Base-by-base conservation (phyloP, 305 asterid species). In the Solanum aculeatissimum region DNA sequence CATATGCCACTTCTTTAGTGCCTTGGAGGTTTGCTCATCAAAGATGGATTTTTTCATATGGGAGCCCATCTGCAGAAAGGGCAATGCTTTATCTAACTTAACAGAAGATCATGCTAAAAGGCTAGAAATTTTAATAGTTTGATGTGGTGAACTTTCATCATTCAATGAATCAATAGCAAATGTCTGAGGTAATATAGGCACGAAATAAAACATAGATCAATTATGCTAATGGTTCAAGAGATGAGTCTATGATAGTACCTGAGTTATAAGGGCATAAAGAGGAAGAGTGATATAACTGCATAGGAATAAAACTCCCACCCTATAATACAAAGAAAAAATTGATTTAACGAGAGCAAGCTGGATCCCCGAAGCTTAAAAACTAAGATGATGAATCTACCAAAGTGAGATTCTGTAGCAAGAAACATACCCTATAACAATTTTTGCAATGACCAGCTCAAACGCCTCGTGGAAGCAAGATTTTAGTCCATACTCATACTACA, bases 251-350 rank as follows among this genome's bases (percentile, higher is more conserved):
- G 29, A 72, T 25, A 38, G 65, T 88, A 95, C 99, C 98, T 94
- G 99, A 74, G 94, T 90, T 71, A 95, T 86, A 7, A 97, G 93
- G 83, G 98, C 94, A 87, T 97, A 97, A 12, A 97, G 94, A 10
- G 98, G 99, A 86, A 97, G 99, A 6, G 98, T 95, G 75, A 90
- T 97, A 85, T 97, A 97, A 91, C 98, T 97, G 93, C 98, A 95
- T 58, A 97, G 71, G 87, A 92, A 87, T 72, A 95, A 89, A 69
- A 93, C 93, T 83, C 88, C 92, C 12, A 95, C 88, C 92, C 99
- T 95, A 93, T 18, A 87, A 88, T 5, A 85, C 66, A 55, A 51
- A 0, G 49, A 62, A 77, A 16, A 60, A 77, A 9, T 29, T 47
- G 40, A 38, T 3, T 23, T 19, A 25, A 54, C 38, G 40, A n/a